Evolutionary conservation across 2,329 filamentous ascomycete genomes (phyloP).

Genomic region (Penicillium palitans): DNA sequence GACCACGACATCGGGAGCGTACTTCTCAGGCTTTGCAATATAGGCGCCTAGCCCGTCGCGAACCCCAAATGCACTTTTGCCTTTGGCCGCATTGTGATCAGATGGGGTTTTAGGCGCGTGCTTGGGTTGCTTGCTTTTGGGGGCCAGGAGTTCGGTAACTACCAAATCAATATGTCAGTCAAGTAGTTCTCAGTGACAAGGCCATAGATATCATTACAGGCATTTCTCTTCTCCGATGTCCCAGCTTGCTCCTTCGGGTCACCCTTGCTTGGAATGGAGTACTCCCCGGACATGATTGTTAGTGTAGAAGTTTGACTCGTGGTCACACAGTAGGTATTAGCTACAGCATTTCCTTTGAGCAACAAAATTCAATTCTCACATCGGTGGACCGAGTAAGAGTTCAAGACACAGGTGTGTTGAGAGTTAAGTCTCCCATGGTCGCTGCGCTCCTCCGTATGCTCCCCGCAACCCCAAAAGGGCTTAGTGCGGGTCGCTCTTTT

Average conservation of each 20-base stretch:
- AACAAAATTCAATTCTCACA: neutral
- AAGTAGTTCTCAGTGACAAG: neutral
- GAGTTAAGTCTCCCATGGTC: slow-evolving; percentile 1
- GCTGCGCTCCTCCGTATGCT: slow-evolving; percentile 3
- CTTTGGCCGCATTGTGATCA: slow-evolving; percentile 17
- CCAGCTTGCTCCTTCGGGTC: slow-evolving; percentile 1
- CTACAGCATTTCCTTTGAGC: neutral
- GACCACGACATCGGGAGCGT: slow-evolving; percentile 61
- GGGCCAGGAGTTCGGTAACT: slow-evolving; percentile 59
- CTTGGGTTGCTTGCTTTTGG: slow-evolving; percentile 47
- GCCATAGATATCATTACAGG: slow-evolving; percentile 30
- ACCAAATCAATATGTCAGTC: slow-evolving; percentile 1
- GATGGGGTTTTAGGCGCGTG: slow-evolving; percentile 19
- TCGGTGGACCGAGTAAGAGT: neutral
- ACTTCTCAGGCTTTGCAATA: slow-evolving; percentile 62
- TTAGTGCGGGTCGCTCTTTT: slow-evolving; percentile 34
- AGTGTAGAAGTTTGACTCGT: neutral
- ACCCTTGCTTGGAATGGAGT: neutral
- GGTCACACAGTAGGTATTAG: neutral
- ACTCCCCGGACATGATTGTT: slow-evolving; percentile 6
- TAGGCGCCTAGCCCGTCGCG: slow-evolving; percentile 68
- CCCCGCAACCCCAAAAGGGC: slow-evolving; percentile 30
- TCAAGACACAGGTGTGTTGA: neutral
- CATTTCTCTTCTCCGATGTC: slow-evolving; percentile 38
- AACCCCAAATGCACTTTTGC: slow-evolving; percentile 40